Base-by-base conservation (phyloP, 306 rosid genomes). In the Cicer pinnatifidum region DNA sequence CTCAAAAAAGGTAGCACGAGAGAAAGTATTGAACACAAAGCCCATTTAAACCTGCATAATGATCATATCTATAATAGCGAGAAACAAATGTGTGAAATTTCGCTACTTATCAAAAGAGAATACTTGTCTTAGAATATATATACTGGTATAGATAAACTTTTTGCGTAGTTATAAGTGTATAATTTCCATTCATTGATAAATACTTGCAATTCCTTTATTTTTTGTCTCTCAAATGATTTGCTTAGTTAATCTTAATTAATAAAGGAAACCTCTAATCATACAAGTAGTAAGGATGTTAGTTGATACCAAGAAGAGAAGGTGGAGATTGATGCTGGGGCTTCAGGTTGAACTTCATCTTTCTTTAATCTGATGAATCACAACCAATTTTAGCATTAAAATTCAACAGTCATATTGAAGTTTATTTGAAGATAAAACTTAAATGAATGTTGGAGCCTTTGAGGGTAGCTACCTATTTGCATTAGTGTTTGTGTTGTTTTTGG, bases 1-100 rank as follows among this genome's bases (percentile, higher is more conserved):
- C 48, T 84, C 86, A 81, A 79, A 57, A 73, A 77, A 33, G 85
- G 81, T 20, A 81, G 60, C 81, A 81, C 9, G 9, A 77, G 2
- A 75, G 81, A 56, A 77, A 84, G 47, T 16, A 58, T 39, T 4
- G 80, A 72, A 6, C 80, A 80, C 61, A 73, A 48, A 17, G 81
- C 17, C 85, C 87, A 84, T 80, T 69, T 80, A 57, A 80, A 38
- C 84, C 87, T 80, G 78, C 84, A 84, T 20, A 15, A 15, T 84
- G 41, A 66, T 43, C 17, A 44, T 10, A 1, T 10, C 4, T 56
- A 6, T 50, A 50, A 13, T 1, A 15, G 28, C 9, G 4, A 23
- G 8, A 57, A 57, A 17, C 60, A 23, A 11, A 23, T 57, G n/a
- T 11, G 39, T 10, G 39, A 57, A 57, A 11, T 12, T 6, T 58